A percentile compares a stretch with the other conserved stretches of the same genome.
Conservation (phyloP, 2,329 filamentous ascomycete species). For the Blastomyces silverae region DNA sequence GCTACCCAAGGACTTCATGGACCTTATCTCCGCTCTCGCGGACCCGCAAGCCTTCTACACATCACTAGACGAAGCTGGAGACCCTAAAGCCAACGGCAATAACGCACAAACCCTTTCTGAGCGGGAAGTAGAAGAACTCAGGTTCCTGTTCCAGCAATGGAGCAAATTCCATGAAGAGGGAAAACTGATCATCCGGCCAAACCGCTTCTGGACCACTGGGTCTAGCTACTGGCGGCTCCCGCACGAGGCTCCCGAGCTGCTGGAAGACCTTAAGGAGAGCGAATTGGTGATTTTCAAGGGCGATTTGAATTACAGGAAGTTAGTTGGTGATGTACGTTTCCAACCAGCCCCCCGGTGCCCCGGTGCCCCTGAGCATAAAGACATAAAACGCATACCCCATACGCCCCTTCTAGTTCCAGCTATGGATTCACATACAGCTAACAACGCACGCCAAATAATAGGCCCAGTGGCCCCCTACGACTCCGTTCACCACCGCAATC, state of each 20-base stretch:
- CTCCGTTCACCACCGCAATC: constrained; percentile 75
- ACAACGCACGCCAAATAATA: constrained; percentile 29
- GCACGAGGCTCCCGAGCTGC: constrained; percentile 57
- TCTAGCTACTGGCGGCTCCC: constrained; percentile 88
- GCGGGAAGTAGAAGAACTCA: constrained; percentile 59
- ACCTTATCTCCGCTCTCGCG: constrained; percentile 73
- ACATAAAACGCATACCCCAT: background rate
- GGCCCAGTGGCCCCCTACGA: constrained; percentile 78
- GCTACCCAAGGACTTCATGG: constrained; percentile 72
- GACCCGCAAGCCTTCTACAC: constrained; percentile 73
- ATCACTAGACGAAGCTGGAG: constrained; percentile 56
- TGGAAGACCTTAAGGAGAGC: constrained; percentile 70
- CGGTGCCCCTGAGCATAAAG: background rate
- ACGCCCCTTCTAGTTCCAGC: background rate
- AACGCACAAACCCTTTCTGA: constrained; percentile 56
- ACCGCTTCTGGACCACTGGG: constrained; percentile 82
- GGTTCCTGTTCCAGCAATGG: constrained; percentile 79
- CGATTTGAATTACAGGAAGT: constrained; percentile 91
- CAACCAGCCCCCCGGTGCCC: background rate
- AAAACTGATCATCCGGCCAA: constrained; percentile 72
- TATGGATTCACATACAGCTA: background rate
- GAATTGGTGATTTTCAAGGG: constrained; percentile 96
- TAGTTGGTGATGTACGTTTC: constrained; percentile 72
- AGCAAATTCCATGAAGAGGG: constrained; percentile 72
- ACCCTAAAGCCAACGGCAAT: constrained; percentile 50